Evolutionary conservation across 192 early-diverging fungal genomes (phyloP).

Genomic region (Coemansia sp.): DNA sequence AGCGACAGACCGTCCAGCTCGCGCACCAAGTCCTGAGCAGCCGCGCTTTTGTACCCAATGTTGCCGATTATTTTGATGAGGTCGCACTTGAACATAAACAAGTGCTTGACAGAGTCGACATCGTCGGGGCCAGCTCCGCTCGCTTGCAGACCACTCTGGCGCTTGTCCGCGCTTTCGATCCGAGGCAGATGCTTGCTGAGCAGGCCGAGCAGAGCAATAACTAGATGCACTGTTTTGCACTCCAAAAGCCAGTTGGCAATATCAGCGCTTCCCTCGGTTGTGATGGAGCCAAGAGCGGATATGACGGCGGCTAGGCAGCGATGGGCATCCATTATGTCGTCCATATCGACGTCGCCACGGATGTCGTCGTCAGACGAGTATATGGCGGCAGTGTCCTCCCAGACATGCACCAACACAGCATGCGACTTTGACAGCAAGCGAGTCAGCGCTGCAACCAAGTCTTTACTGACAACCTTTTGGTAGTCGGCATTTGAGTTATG

Average conservation of each 20-base stretch:
- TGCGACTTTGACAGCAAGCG: not conserved
- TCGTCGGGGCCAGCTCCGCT: not conserved
- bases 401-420: slow-evolving; percentile 9
- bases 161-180: slow-evolving; percentile 14
- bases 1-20: slow-evolving; percentile 46
- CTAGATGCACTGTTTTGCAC: slow-evolving; percentile 5
- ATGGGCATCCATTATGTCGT: slow-evolving; percentile 16
- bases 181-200: slow-evolving; percentile 37
- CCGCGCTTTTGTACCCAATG: slow-evolving; percentile 19
- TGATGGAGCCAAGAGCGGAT: slow-evolving; percentile 23
- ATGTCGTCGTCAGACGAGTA: not conserved
- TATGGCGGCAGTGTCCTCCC: slow-evolving; percentile 1
- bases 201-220: slow-evolving; percentile 28
- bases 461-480: not conserved
- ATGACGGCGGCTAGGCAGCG: slow-evolving; percentile 17
- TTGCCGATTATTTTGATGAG: slow-evolving; percentile 49
- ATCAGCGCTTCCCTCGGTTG: slow-evolving; percentile 6
- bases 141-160: not conserved
- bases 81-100: slow-evolving; percentile 55
- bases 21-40: slow-evolving; percentile 36
- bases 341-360: slow-evolving; percentile 7
- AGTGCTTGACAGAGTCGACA: not conserved
- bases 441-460: not conserved
- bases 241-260: slow-evolving; percentile 12
- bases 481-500: not conserved